Conservation (phyloP, 2,329 filamentous ascomycete genomes). For the Didymellaceae sp. region DNA sequence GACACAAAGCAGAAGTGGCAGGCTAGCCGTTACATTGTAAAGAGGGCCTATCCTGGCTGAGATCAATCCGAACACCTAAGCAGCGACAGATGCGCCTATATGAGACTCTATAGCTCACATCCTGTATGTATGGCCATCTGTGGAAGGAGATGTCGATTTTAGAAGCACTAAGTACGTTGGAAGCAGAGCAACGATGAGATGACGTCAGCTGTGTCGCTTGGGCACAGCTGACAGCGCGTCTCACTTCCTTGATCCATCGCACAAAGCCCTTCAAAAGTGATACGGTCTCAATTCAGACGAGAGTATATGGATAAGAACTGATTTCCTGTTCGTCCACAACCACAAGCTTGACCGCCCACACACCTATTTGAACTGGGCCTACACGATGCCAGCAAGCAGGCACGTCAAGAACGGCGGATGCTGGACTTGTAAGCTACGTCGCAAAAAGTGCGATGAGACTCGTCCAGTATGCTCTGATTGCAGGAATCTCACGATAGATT, state of each 20-base stretch:
- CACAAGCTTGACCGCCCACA: background rate
- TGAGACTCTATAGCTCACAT: background rate
- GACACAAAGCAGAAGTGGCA: slow-evolving; percentile 12
- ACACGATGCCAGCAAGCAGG: background rate
- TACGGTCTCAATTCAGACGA: too few species aligned
- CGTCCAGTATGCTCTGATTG: slow-evolving; percentile 18
- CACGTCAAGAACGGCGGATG: slow-evolving; percentile 16
- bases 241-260: too few species aligned
- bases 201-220: too few species aligned
- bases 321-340: background rate
- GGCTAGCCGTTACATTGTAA: slow-evolving; percentile 11
- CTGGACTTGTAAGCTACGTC: slow-evolving; percentile 27
- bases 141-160: too few species aligned
- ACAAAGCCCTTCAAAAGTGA: too few species aligned
- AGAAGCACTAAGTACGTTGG: too few species aligned
- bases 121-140: too few species aligned
- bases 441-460: slow-evolving; percentile 22
- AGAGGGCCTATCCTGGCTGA: slow-evolving; percentile 2
- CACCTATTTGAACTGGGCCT: too few species aligned
- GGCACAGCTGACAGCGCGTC: too few species aligned
- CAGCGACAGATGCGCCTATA: background rate
- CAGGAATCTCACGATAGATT: slow-evolving; percentile 15
- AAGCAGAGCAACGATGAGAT: too few species aligned
- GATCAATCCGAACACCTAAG: background rate
- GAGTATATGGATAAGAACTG: too few species aligned